phyloP scores from a whole-genome alignment of 257 asterid genomes.

The Ligustrum vulgare region DNA sequence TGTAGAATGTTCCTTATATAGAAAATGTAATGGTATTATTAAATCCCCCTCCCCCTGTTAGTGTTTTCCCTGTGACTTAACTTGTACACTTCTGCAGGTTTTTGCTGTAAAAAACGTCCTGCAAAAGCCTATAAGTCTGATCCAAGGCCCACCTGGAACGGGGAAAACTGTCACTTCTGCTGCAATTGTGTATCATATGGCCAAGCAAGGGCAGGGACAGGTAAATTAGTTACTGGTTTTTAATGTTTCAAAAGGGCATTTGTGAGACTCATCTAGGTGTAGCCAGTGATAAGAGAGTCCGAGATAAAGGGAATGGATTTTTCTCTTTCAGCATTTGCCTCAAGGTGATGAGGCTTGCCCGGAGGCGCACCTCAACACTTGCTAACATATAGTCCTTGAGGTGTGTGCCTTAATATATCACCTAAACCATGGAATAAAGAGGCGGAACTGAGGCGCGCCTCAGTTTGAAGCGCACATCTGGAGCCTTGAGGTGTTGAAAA shows the following conservation, averaged over 20 bases:
- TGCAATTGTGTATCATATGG: slow-evolving; percentile 98
- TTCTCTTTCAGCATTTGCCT: neutral
- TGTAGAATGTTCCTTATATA: neutral
- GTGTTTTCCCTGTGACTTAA: slow-evolving; percentile 6
- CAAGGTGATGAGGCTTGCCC: neutral
- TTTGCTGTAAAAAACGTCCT: slow-evolving; percentile 98
- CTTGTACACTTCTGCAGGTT: slow-evolving; percentile 47
- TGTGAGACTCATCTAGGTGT: neutral
- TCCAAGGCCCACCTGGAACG: slow-evolving; percentile 99
- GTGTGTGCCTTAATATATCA: neutral
- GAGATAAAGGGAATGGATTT: neutral
- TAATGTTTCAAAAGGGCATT: neutral
- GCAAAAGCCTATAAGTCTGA: slow-evolving; percentile 94
- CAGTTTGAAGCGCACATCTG: too few relatives aligned
- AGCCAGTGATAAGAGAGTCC: neutral
- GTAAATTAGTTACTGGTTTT: slow-evolving; percentile 28
- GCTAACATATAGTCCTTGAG: neutral
- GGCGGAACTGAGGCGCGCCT: too few relatives aligned
- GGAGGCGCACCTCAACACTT: neutral
- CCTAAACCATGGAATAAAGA: neutral
- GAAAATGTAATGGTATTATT: slow-evolving; percentile 5
- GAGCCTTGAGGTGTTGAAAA: too few relatives aligned
- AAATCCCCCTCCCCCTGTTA: neutral
- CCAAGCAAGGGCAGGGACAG: slow-evolving; percentile 99
- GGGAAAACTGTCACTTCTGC: slow-evolving; percentile 99